Base-by-base conservation (phyloP, 352 stramenopile species). In the Phytopythium mirpurense region DNA sequence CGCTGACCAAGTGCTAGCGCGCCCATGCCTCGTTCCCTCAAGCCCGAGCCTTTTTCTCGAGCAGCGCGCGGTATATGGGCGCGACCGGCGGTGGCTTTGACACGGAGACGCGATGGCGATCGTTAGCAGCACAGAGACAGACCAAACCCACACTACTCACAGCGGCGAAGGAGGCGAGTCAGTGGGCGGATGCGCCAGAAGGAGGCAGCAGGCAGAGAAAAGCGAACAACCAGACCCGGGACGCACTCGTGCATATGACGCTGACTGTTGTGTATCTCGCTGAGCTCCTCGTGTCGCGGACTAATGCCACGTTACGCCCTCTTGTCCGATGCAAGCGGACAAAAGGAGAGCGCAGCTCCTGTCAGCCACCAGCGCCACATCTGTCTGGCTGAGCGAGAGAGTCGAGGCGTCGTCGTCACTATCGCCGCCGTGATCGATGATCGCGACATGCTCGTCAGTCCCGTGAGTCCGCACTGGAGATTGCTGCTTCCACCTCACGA, bases 351-450 rank as follows among this genome's bases (percentile, higher is more conserved):
- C 31, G 24, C 24, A 29, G 56, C 36, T 15, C 86, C 75, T 0
- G 62, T 70, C 27, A 79, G 51, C 78, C 78, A 89, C 78, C 78
- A 87, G 9, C 60, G 62, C 78, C 75, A 87, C 10, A 89, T 27
- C 11, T 35, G 32, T 27, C 11, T 35, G 32, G 1, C 62, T 47
- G 49, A 87, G 83, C 41, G 41, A 47, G 6, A 47, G 3, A 21
- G 21, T 18, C 40, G 5, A 29, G 1, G 15, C 6, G 9, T 47
- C 24, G 23, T 18, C 23, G 15, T 21, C n/a, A n/a, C n/a, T n/a
- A n/a, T n/a, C 23, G 21, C 40, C 6, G 10, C 10, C 23, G 19
- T 19, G 1, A 21, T 47, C 41, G 41, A n/a, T 11, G 36, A 6
- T 41, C 41, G 41, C 41, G 23, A 12, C 4, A 5, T 8, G 3